phyloP scores from a whole-genome alignment of 768 basidiomycete species.

The Asterophora lycoperdoides region DNA sequence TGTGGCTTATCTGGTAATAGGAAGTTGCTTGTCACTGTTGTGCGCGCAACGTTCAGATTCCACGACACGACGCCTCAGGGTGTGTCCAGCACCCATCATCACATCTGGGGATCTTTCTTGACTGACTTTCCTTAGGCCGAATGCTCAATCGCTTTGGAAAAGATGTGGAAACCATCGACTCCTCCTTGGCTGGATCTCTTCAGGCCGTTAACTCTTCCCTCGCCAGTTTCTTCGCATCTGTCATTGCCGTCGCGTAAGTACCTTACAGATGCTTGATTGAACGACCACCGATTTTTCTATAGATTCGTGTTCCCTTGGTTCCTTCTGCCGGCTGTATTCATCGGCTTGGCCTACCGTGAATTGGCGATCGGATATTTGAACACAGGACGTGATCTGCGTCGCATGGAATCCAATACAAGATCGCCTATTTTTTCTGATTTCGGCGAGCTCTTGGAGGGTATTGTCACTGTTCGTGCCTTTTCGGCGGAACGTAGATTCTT shows the following conservation, averaged over 20 bases:
- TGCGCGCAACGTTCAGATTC: slow-evolving; percentile 81
- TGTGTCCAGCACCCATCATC: slow-evolving; percentile 9
- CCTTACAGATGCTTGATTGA: background rate
- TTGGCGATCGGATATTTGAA: slow-evolving; percentile 71
- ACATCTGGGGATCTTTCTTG: background rate
- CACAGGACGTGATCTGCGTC: slow-evolving; percentile 77
- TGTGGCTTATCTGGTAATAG: slow-evolving; percentile 30
- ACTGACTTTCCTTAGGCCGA: slow-evolving; percentile 43
- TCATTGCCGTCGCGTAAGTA: slow-evolving; percentile 65
- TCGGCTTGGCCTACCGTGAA: slow-evolving; percentile 69
- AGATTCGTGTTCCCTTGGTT: slow-evolving; percentile 79
- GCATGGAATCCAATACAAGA: slow-evolving; percentile 87
- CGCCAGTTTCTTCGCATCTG: slow-evolving; percentile 72
- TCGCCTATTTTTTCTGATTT: slow-evolving; percentile 85
- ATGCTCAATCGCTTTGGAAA: slow-evolving; percentile 86
- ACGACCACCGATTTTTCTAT: background rate
- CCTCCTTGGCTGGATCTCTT: slow-evolving; percentile 60
- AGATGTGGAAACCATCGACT: slow-evolving; percentile 87
- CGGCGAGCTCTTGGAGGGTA: slow-evolving; percentile 78
- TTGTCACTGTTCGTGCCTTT: slow-evolving; percentile 92
- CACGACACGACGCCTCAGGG: slow-evolving; percentile 83
- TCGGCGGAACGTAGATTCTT: slow-evolving; percentile 77
- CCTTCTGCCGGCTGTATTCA: slow-evolving; percentile 68
- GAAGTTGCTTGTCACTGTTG: slow-evolving; percentile 61
- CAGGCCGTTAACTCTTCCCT: slow-evolving; percentile 76